Evolutionary conservation across 495 filamentous ascomycete genomes (phyloP).

Genomic region (Lasiosphaeria hispida): DNA sequence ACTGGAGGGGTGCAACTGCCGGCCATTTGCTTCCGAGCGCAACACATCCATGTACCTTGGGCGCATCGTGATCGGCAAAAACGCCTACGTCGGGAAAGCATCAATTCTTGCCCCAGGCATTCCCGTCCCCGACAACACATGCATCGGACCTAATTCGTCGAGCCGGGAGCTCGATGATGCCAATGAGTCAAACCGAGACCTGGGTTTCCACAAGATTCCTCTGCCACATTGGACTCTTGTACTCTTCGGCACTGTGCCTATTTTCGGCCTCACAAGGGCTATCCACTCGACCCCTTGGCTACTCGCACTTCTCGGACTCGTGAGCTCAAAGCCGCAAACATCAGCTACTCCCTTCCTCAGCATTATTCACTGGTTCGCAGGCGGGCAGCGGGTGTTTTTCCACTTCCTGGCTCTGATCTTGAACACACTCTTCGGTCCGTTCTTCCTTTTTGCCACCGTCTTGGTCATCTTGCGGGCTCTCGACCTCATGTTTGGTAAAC

Average conservation of each 20-base stretch:
- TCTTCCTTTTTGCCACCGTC: slow-evolving; percentile 35
- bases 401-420: slow-evolving; percentile 40
- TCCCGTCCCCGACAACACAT: slow-evolving; percentile 35
- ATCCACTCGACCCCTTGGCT: slow-evolving; percentile 40
- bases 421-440: slow-evolving; percentile 33
- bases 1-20: slow-evolving; percentile 36
- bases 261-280: slow-evolving; percentile 28
- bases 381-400: slow-evolving; percentile 33
- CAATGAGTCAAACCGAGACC: slow-evolving; percentile 37
- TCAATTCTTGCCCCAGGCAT: slow-evolving; percentile 45
- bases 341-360: slow-evolving; percentile 25
- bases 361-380: slow-evolving; percentile 41
- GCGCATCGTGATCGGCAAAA: slow-evolving; percentile 38
- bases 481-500: slow-evolving; percentile 33
- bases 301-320: slow-evolving; percentile 39
- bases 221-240: slow-evolving; percentile 35
- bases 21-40: slow-evolving; percentile 45
- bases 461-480: not conserved
- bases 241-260: slow-evolving; percentile 30
- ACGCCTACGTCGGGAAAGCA: slow-evolving; percentile 36
- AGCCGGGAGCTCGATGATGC: slow-evolving; percentile 45
- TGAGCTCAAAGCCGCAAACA: slow-evolving; percentile 19
- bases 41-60: slow-evolving; percentile 49
- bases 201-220: slow-evolving; percentile 29
- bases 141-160: slow-evolving; percentile 48